Conservation (phyloP, 176 grass and related monocot genomes). For the Metroxylon sagu region DNA sequence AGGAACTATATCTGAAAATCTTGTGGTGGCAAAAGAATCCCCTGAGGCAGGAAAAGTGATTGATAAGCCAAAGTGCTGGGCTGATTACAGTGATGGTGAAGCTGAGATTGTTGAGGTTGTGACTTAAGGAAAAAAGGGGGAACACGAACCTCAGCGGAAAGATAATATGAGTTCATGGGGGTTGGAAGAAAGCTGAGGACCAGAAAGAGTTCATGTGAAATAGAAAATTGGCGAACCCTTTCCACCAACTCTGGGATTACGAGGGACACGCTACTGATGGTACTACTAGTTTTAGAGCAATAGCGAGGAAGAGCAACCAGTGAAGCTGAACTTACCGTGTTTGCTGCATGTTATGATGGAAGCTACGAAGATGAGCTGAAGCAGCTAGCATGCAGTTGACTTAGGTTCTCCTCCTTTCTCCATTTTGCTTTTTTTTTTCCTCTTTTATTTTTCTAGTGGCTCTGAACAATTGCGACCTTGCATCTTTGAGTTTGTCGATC, state of each 20-base stretch:
- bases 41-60: slow-evolving; percentile 15
- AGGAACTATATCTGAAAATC: slow-evolving; percentile 27
- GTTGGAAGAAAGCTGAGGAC: neutral
- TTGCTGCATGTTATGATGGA: too few relatives aligned
- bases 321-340: too few relatives aligned
- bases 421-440: neutral
- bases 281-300: neutral
- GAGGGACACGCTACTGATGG: neutral
- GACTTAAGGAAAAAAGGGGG: slow-evolving; percentile 24
- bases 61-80: slow-evolving; percentile 60
- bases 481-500: too few relatives aligned
- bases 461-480: neutral
- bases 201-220: neutral
- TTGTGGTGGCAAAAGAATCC: slow-evolving; percentile 21
- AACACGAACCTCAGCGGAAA: slow-evolving; percentile 2
- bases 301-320: neutral
- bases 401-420: neutral
- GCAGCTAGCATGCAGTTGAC: neutral
- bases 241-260: neutral
- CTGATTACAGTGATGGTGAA: slow-evolving; percentile 72
- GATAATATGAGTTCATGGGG: neutral
- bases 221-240: neutral
- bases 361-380: too few relatives aligned
- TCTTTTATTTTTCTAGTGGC: neutral
- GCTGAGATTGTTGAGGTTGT: slow-evolving; percentile 50